Conservation (phyloP, 345 rosid genomes). For the Cardamine occulta region DNA sequence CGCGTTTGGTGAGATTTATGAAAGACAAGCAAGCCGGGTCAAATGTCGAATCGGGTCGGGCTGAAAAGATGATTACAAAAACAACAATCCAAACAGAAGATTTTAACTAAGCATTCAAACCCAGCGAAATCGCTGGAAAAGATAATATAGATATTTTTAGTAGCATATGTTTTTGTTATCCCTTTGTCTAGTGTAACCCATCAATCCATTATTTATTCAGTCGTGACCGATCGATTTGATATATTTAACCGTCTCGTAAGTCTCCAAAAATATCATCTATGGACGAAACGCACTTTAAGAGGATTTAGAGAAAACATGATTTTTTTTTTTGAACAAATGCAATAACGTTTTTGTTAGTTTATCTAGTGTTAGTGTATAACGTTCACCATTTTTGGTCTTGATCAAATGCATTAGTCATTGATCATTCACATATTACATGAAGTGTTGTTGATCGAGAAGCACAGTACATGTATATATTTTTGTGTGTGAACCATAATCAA, state of each 20-base stretch:
- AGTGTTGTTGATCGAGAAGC: background rate
- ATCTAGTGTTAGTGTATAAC: no score
- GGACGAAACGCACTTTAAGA: no score
- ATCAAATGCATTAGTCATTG: background rate
- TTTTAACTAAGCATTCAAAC: background rate
- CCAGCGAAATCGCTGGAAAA: background rate
- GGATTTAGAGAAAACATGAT: no score
- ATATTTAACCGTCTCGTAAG: background rate
- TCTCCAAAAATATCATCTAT: background rate
- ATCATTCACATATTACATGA: background rate
- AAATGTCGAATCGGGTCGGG: constrained; percentile 18
- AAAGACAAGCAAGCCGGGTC: constrained; percentile 2
- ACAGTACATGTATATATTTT: background rate
- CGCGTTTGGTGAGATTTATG: constrained; percentile 22
- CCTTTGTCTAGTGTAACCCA: background rate
- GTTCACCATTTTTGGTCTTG: background rate
- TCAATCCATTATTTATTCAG: background rate
- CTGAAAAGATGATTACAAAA: background rate
- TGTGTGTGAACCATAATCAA: background rate
- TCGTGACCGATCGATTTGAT: background rate
- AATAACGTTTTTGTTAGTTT: no score
- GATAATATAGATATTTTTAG: background rate
- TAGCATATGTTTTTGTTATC: background rate
- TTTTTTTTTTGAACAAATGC: no score
- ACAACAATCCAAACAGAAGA: constrained; percentile 20